Evolutionary conservation across 2,329 filamentous ascomycete genomes (phyloP), one percentile per base, ranked within the genome.

Genomic region (Colletotrichum navitas): DNA sequence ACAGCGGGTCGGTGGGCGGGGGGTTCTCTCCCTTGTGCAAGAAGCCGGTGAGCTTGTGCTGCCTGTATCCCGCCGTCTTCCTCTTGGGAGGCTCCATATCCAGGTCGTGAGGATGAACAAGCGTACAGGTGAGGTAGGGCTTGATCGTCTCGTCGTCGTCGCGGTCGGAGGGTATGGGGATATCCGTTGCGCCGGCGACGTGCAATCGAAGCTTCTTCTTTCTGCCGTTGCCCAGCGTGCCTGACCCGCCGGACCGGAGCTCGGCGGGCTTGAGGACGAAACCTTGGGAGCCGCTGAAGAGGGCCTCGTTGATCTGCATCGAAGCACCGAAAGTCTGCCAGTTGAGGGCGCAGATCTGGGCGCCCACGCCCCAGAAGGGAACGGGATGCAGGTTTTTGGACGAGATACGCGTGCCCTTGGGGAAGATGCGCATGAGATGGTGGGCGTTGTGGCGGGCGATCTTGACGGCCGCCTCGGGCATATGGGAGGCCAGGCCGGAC

Each of bases 391-490:
- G 85, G 76, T 93, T 93, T 45, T 84, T 85, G 2, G 90, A 92
- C 0, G 88, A 88, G 77, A 93, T 92, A 54, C 91, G 88, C 0
- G 90, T 91, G 60, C 91, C 91, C 76, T 92, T 92, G 47, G 91
- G 91, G 74, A 84, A 93, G 1, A 92, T 90, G 5, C 91, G 87
- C 90, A 92, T 92, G n/a, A 92, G 83, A 71, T 92, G 89, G 26
- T 85, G 82, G 0, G 90, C 82, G 73, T 93, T 93, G 81, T 93
- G 91, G 0, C 78, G 77, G 1, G 87, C 81, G 64, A 93, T 90
- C 43, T 84, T 83, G 18, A 81, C 76, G 56, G 81, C 83, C 55
- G 81, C 76, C 1, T 77, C 78, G 1, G 87, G 85, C 67, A 92
- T 81, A 66, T 89, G 84, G 1, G 82, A 77, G 3, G 83, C 80